Percentiles rank a stretch among this genome's conserved stretches.
phyloP scores from a whole-genome alignment of 2,329 filamentous ascomycete species.

The Phialophora verrucosa region DNA sequence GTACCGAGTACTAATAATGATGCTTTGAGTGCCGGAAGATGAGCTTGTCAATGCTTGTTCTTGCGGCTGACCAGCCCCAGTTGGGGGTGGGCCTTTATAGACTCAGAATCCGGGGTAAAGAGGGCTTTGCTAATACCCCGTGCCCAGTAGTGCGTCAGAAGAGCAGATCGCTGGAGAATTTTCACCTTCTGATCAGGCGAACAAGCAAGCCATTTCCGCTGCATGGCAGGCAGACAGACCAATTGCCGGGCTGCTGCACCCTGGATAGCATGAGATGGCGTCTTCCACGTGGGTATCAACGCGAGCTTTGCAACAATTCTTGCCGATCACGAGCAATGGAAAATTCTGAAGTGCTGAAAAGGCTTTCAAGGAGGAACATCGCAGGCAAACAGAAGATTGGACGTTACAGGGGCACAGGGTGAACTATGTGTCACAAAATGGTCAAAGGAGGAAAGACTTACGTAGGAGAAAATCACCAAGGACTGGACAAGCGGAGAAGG shows the following conservation, averaged over 20 bases:
- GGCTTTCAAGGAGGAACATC: conserved; percentile 1
- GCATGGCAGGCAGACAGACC: neutral
- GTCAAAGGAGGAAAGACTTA: conserved; percentile 26
- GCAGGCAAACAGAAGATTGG: conserved; percentile 20
- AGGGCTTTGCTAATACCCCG: neutral
- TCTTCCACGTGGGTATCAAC: neutral
- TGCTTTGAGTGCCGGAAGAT: neutral
- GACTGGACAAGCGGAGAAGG: neutral
- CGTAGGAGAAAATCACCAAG: conserved; percentile 24
- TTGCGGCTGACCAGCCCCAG: conserved; percentile 5
- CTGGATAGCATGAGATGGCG: neutral
- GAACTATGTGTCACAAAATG: conserved; percentile 31
- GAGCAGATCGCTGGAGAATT: neutral
- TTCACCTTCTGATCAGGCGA: conserved; percentile 8
- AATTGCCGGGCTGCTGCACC: neutral
- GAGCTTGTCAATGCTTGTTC: conserved; percentile 19
- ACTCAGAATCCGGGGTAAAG: conserved; percentile 10
- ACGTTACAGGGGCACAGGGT: conserved; percentile 10
- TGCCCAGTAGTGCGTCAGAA: conserved; percentile 1
- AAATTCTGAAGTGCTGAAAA: conserved; percentile 19
- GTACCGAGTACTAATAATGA: neutral
- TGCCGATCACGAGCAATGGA: conserved; percentile 26
- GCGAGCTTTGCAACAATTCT: conserved; percentile 11
- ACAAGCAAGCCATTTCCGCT: neutral
- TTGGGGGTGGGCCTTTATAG: conserved; percentile 14